Percentiles rank a stretch among this genome's conserved stretches.
These are phyloP conservation scores for Yamadazyma olivae DNA, from an alignment of 805 yeast genomes.

Conservation along the genomic window DNA sequence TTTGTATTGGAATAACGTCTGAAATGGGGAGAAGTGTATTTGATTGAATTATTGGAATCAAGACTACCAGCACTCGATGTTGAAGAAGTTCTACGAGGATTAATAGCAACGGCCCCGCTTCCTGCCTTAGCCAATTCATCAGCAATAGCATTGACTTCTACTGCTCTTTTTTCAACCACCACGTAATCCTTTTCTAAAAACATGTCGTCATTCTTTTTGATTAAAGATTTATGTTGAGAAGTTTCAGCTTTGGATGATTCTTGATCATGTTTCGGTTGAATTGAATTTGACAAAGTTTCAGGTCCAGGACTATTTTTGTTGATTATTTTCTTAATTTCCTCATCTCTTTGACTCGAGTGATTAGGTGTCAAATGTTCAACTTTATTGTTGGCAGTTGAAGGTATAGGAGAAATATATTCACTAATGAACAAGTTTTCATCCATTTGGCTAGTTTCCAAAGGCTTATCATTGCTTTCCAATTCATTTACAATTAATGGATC, in stretches of 20 bases:
- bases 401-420: constrained; percentile 61
- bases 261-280: constrained; percentile 14
- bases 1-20: constrained; percentile 24
- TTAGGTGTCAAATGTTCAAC: constrained; percentile 7
- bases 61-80: constrained; percentile 18
- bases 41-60: constrained; percentile 8
- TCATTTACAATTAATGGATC: constrained; percentile 63
- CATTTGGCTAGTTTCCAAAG: constrained; percentile 63
- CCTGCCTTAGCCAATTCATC: constrained; percentile 79
- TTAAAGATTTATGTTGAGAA: constrained; percentile 5
- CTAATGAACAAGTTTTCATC: constrained; percentile 82
- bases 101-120: constrained; percentile 47
- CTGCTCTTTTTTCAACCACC: constrained; percentile 90
- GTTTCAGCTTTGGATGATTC: constrained; percentile 3
- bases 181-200: constrained; percentile 83
- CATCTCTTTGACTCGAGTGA: constrained; percentile 27
- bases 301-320: constrained; percentile 44
- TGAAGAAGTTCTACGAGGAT: constrained; percentile 28
- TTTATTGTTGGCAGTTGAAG: background rate
- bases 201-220: constrained; percentile 36
- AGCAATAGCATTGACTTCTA: constrained; percentile 93
- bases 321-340: constrained; percentile 44
- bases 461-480: constrained; percentile 49
- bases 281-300: constrained; percentile 23
- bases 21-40: constrained; percentile 12